phyloP scores from a whole-genome alignment of 176 grass and related monocot genomes.

The Canna indica region DNA sequence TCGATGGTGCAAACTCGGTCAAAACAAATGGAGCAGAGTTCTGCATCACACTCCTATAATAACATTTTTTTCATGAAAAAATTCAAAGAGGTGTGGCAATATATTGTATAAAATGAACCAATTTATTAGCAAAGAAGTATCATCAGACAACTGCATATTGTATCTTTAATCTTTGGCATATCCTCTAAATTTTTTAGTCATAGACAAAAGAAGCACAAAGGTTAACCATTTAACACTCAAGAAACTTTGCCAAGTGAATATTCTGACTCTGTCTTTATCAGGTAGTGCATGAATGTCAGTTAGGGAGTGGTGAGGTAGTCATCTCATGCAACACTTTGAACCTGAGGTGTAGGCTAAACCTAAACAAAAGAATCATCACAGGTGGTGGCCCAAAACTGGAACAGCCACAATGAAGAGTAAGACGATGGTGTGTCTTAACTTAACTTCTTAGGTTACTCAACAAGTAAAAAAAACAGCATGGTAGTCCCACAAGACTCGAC shows the following conservation, averaged over 20 bases:
- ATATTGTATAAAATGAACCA: not conserved
- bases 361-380: not conserved
- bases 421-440: not conserved
- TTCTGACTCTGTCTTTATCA: not conserved
- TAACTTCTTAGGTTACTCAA: not conserved
- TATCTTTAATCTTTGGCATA: not conserved
- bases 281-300: not conserved
- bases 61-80: not conserved
- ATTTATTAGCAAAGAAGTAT: not conserved
- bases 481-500: not conserved
- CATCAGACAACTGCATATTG: not conserved
- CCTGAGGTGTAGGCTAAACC: not conserved
- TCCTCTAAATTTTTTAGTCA: not conserved
- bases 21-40: slow-evolving; percentile 47
- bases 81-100: not conserved
- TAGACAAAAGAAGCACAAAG: not conserved
- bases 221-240: not conserved
- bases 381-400: not conserved
- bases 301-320: not conserved
- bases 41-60: slow-evolving; percentile 18
- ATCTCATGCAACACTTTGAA: not conserved
- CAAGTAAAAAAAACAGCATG: not conserved
- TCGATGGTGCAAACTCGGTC: slow-evolving; percentile 35
- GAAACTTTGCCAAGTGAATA: not conserved
- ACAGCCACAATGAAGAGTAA: not conserved